Evolutionary conservation across 1,284 basidiomycete genomes (phyloP).

Genomic region (Puccinia hordei): DNA sequence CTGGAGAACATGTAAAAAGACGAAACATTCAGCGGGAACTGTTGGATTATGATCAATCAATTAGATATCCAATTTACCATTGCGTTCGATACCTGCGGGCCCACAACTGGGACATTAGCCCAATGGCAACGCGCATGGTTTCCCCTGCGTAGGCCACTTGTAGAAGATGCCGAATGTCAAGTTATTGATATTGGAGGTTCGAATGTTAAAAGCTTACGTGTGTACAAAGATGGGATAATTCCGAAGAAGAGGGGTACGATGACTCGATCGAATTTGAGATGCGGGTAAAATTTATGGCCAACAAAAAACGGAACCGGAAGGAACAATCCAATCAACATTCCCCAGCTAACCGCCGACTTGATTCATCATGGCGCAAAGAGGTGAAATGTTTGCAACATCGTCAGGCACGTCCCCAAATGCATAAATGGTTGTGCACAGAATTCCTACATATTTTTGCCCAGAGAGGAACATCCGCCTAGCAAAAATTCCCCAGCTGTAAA

Average conservation of each 20-base stretch:
- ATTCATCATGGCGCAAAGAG: background rate
- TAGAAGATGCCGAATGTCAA: background rate
- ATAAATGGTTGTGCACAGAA: no score
- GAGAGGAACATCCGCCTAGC: slow-evolving; percentile 16
- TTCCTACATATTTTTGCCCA: slow-evolving; percentile 28
- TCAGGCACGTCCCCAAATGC: no score
- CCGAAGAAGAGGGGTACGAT: slow-evolving; percentile 26
- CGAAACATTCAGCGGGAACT: background rate
- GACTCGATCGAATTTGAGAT: background rate
- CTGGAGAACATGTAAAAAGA: background rate
- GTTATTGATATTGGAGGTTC: background rate
- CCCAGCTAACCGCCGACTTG: slow-evolving; percentile 5
- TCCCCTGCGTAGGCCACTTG: slow-evolving; percentile 34
- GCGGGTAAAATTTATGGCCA: slow-evolving; percentile 26
- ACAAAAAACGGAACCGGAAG: slow-evolving; percentile 35
- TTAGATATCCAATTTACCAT: slow-evolving; percentile 8
- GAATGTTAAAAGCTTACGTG: background rate
- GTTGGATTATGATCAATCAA: background rate
- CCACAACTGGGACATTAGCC: slow-evolving; percentile 37
- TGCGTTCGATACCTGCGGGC: slow-evolving; percentile 24
- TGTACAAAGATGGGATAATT: background rate
- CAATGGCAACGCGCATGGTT: slow-evolving; percentile 22
- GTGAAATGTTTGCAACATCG: background rate
- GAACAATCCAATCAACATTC: slow-evolving; percentile 4
- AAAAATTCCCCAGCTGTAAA: slow-evolving; percentile 38